Conservation (phyloP, 192 early-diverging fungal species). For the Coemansia umbellata region DNA sequence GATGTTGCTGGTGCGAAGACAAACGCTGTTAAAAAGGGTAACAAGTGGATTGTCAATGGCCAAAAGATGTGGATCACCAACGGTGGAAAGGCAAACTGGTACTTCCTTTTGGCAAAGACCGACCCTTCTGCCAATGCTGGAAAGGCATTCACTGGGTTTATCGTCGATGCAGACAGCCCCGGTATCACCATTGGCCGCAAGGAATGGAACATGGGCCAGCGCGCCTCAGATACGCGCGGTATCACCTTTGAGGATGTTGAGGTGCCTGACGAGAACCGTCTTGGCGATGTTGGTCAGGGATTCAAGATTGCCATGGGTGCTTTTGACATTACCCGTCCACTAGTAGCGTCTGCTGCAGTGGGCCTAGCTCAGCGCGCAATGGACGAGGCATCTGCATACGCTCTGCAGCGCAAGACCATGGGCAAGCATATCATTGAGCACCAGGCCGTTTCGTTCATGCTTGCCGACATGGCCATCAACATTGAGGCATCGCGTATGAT, state of each 20-base stretch:
- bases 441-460: constrained; percentile 90
- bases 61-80: constrained; percentile 99
- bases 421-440: constrained; percentile 85
- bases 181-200: constrained; percentile 92
- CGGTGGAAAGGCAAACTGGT: constrained; percentile 95
- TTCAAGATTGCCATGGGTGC: constrained; percentile 98
- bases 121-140: constrained; percentile 74
- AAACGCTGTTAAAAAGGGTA: constrained; percentile 69
- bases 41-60: constrained; percentile 79
- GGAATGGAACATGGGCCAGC: constrained; percentile 97
- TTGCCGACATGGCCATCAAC: constrained; percentile 96
- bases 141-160: constrained; percentile 92
- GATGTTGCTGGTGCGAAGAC: constrained; percentile 73
- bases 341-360: constrained; percentile 84
- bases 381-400: constrained; percentile 87
- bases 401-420: constrained; percentile 93
- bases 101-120: constrained; percentile 89
- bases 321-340: constrained; percentile 90
- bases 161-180: constrained; percentile 85
- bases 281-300: constrained; percentile 74
- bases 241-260: constrained; percentile 82
- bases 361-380: constrained; percentile 89
- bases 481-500: constrained; percentile 83
- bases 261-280: constrained; percentile 72
- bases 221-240: constrained; percentile 87